A percentile compares a stretch with the other conserved stretches of the same genome.
Conservation (phyloP, 2,329 filamentous ascomycete species). For the Alternaria rosae region DNA sequence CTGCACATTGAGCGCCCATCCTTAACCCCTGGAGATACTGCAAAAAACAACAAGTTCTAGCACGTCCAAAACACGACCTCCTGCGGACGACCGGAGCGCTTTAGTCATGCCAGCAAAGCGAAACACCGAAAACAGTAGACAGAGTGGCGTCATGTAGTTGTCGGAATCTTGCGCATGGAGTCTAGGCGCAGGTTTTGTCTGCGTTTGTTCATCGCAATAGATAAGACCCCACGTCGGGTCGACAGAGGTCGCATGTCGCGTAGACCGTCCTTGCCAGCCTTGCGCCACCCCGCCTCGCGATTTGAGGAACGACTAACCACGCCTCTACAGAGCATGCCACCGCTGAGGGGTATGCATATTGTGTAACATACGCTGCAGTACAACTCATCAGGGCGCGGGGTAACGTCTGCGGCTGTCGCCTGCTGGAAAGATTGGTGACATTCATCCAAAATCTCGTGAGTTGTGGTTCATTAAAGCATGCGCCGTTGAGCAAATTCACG, state of each 20-base stretch:
- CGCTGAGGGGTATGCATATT: not conserved
- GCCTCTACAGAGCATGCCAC: not conserved
- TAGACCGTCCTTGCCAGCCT: not conserved
- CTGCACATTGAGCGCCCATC: not conserved
- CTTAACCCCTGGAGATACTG: too few species aligned
- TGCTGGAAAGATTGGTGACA: not conserved
- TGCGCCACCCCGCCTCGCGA: not conserved
- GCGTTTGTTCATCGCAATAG: not conserved
- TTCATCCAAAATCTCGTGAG: not conserved
- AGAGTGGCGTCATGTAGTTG: not conserved
- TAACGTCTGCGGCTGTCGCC: not conserved
- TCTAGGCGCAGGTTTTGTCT: not conserved
- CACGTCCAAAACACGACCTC: too few species aligned
- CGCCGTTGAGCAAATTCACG: too few species aligned
- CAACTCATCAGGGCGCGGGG: not conserved
- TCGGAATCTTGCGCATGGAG: not conserved
- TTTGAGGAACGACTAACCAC: not conserved
- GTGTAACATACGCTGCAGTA: not conserved
- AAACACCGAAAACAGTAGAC: not conserved
- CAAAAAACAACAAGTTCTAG: too few species aligned
- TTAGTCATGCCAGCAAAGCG: too few species aligned
- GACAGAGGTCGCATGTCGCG: not conserved
- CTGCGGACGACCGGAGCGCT: too few species aligned
- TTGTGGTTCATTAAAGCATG: not conserved
- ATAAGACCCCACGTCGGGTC: not conserved